phyloP scores from a whole-genome alignment of 768 basidiomycete species.

The Lactarius trivialis region DNA sequence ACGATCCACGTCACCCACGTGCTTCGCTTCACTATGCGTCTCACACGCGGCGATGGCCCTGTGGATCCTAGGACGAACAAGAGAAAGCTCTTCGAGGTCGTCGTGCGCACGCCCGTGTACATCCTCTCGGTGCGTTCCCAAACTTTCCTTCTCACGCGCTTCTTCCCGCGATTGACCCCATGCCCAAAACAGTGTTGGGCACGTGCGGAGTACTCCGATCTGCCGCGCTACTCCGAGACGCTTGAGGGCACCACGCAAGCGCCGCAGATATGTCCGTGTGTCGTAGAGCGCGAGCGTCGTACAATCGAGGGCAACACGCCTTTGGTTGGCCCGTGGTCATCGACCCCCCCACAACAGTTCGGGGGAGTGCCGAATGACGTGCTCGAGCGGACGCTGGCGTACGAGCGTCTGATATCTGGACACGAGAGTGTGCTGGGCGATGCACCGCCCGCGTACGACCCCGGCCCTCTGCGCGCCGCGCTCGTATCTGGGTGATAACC shows the following conservation, averaged over 20 bases:
- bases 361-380: slow-evolving; percentile 32
- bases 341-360: not conserved
- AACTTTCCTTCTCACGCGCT: too few relatives aligned
- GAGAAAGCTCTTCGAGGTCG: slow-evolving; percentile 80
- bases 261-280: slow-evolving; percentile 1
- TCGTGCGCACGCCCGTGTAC: slow-evolving; percentile 78
- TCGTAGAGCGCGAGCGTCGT: not conserved
- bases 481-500: not conserved
- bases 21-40: slow-evolving; percentile 76
- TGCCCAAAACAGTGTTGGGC: slow-evolving; percentile 10
- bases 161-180: not conserved
- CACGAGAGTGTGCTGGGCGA: slow-evolving; percentile 79
- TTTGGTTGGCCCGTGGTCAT: not conserved
- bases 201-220: slow-evolving; percentile 6
- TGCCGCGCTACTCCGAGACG: slow-evolving; percentile 17
- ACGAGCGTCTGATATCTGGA: slow-evolving; percentile 77
- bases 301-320: not conserved
- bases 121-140: slow-evolving; percentile 68
- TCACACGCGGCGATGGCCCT: slow-evolving; percentile 73
- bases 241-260: not conserved
- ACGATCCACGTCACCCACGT: slow-evolving; percentile 71
- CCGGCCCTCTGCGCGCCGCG: not conserved
- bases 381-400: slow-evolving; percentile 39
- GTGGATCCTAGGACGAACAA: slow-evolving; percentile 61
- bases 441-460: slow-evolving; percentile 71